Evolutionary conservation across 164 flowering plant species (phyloP).

Genomic region (Chloranthus sessilifolius): DNA sequence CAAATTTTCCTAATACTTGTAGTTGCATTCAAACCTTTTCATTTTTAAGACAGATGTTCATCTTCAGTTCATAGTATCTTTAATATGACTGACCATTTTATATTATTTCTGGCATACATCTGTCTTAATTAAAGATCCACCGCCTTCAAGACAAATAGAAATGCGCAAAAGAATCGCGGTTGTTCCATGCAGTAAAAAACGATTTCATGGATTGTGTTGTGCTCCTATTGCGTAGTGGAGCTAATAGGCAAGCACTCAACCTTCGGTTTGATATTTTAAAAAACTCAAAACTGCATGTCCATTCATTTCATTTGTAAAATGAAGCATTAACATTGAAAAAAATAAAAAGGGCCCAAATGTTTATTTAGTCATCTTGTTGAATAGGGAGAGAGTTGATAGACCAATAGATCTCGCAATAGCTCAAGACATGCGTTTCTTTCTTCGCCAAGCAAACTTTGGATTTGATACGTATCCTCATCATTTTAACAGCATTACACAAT

Average conservation of each 20-base stretch:
- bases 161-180: constrained; percentile 49
- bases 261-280: constrained; percentile 56
- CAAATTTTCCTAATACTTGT: too few relatives aligned
- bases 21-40: too few relatives aligned
- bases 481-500: too few relatives aligned
- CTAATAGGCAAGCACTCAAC: constrained; percentile 43
- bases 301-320: too few relatives aligned
- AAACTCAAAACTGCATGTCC: too few relatives aligned
- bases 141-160: constrained; percentile 30
- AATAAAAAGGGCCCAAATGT: too few relatives aligned
- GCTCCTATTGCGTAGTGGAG: constrained; percentile 48
- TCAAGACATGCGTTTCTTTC: constrained; percentile 56
- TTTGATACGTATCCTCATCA: too few relatives aligned
- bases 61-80: too few relatives aligned
- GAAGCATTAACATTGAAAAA: too few relatives aligned
- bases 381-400: constrained; percentile 54
- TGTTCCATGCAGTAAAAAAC: constrained; percentile 57
- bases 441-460: constrained; percentile 27
- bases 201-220: constrained; percentile 38
- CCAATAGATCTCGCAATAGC: constrained; percentile 58
- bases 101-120: not conserved
- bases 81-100: not conserved
- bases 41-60: too few relatives aligned
- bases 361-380: constrained; percentile 11
- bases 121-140: constrained; percentile 26